A percentile compares a stretch with the other conserved stretches of the same genome.
These are phyloP conservation scores for Daldinia vernicosa DNA, from an alignment of 495 filamentous ascomycete species.

Conservation along the genomic window DNA sequence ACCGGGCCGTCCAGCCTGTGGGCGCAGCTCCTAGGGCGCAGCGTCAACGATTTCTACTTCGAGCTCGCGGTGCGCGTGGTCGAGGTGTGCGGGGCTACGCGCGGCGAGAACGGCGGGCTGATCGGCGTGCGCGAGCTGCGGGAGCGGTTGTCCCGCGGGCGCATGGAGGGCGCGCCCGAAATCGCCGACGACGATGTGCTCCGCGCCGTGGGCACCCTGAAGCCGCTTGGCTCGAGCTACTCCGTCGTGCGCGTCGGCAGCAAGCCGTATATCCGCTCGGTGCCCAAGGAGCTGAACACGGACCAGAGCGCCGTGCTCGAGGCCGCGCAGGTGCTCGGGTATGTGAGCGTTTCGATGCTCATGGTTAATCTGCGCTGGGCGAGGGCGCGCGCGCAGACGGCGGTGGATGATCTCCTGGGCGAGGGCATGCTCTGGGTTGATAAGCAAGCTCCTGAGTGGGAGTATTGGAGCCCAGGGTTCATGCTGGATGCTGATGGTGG, in stretches of 20 bases:
- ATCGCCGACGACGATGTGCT: constrained; percentile 88
- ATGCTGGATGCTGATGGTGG: constrained; percentile 53
- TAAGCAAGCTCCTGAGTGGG: constrained; percentile 82
- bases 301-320: constrained; percentile 94
- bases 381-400: constrained; percentile 82
- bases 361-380: constrained; percentile 91
- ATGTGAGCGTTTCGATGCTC: constrained; percentile 90
- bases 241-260: constrained; percentile 80
- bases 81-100: constrained; percentile 86
- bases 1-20: constrained; percentile 73
- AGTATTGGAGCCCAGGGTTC: constrained; percentile 92
- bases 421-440: constrained; percentile 97
- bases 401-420: constrained; percentile 87
- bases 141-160: constrained; percentile 72
- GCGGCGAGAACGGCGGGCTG: constrained; percentile 91
- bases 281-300: constrained; percentile 95
- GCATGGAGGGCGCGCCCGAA: constrained; percentile 78
- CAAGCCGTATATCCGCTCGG: constrained; percentile 87
- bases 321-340: constrained; percentile 83
- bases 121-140: constrained; percentile 85
- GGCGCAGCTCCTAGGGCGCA: constrained; percentile 89
- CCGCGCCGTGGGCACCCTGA: constrained; percentile 85
- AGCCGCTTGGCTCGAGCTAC: constrained; percentile 88
- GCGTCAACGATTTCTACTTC: constrained; percentile 98
- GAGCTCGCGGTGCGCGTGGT: constrained; percentile 93